These are phyloP conservation scores for Pyrus betulifolia DNA, from an alignment of 306 rosid genomes.

Conservation along the genomic window DNA sequence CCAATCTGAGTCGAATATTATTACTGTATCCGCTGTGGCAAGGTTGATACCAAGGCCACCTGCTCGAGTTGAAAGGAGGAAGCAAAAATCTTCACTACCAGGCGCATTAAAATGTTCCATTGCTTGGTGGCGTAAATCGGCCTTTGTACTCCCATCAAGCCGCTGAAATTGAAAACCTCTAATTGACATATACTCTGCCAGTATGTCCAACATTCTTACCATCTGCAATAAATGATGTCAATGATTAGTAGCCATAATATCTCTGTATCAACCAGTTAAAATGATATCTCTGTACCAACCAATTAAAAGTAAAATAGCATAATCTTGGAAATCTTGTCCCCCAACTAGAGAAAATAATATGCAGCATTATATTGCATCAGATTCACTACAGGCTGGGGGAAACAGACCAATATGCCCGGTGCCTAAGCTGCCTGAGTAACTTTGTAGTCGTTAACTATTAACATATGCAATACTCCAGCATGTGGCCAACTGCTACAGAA, in stretches of 20 bases:
- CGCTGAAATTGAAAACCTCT: conserved; percentile 97
- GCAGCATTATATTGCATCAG: not conserved
- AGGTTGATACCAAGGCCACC: conserved; percentile 98
- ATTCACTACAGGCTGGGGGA: too few species aligned
- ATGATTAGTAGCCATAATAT: conserved; percentile 9
- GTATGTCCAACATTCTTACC: conserved; percentile 97
- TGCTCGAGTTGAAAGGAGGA: conserved; percentile 98
- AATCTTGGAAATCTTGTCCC: not conserved
- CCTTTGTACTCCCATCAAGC: conserved; percentile 97
- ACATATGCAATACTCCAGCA: not conserved
- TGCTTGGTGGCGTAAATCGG: conserved; percentile 96
- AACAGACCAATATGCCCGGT: not conserved
- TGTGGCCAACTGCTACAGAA: not conserved
- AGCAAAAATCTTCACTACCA: conserved; percentile 97
- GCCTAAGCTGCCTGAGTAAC: not conserved
- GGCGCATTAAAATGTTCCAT: conserved; percentile 99
- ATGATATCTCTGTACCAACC: not conserved
- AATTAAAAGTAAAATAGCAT: not conserved
- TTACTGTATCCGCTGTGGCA: conserved; percentile 98
- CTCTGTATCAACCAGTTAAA: not conserved
- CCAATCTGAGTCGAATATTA: conserved; percentile 99
- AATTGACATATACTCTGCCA: conserved; percentile 81
- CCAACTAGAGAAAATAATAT: too few species aligned
- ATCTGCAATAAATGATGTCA: conserved; percentile 51
- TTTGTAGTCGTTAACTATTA: not conserved